Base-by-base conservation (phyloP, 1,139 yeast species). In the Debaryomycetaceae sp. region DNA sequence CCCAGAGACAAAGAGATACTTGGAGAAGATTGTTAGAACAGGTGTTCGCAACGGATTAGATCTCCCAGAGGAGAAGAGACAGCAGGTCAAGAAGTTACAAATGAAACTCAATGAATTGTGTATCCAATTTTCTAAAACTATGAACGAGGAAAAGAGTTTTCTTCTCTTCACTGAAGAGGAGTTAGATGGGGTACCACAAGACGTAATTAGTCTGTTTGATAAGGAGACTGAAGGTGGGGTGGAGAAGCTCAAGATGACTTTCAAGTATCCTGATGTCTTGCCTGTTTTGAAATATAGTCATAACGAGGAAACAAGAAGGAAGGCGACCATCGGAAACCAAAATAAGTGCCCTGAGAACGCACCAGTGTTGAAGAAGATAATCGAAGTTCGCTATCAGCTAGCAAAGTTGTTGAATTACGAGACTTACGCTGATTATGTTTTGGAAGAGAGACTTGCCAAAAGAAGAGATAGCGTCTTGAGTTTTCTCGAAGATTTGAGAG, bases 371-470 rank as follows among this genome's bases (percentile, higher is more conserved):
- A 63, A 68, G 29, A 75, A 83, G 50, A 83, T 89, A 27, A 76
- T 87, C 44, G 66, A 72, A 51, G 56, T 83, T 43, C 76, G 96
- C 57, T 78, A 76, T 41, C 67, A 84, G 55, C 64, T 84, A 46
- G 90, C 95, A 1, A 62, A 76, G 43, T 50, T 78, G 14, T 69
- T 87, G 56, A 95, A 89, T 8, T 87, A 84, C 63, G 63, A 75
- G 24, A 79, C 78, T 45, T 88, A 76, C 61, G 80, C 95, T 1
- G 85, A 83, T 45, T 86, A 76, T 56, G 77, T 81, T 22, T 72
- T 88, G 50, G 93, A 86, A 51, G 86, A 81, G 43, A 78, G 89
- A 59, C 84, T 87, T 91, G 96, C 95, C 39, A 84, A 86, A 58
- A 74, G 68, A 33, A 79, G 84, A 37, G 70, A 72, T 34, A 78